A percentile compares a stretch with the other conserved stretches of the same genome.
phyloP scores from a whole-genome alignment of 75 land plant genomes.

The Cunninghamia lanceolata region DNA sequence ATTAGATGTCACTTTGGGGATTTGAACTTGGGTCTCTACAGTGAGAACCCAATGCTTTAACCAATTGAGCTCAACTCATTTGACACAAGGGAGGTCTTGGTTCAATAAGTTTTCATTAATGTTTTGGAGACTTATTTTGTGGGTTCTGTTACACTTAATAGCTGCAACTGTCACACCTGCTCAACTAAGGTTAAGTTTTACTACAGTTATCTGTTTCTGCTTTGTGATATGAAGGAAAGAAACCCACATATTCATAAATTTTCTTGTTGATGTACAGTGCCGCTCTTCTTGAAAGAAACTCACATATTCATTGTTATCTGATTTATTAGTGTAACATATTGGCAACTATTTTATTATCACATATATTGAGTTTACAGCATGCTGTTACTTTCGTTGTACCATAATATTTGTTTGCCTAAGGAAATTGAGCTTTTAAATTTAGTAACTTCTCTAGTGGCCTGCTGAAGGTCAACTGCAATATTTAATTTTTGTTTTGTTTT shows the following conservation, averaged over 20 bases:
- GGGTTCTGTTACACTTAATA: neutral
- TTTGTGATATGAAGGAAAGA: neutral
- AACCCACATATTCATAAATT: neutral
- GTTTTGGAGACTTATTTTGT: neutral
- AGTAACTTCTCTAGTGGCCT: neutral
- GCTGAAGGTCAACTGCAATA: neutral
- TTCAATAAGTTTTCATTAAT: neutral
- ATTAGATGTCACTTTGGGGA: no score
- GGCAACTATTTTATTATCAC: neutral
- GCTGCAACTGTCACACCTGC: neutral
- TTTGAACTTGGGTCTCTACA: no score
- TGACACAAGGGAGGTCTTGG: neutral
- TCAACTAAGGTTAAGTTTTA: neutral
- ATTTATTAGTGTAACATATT: neutral
- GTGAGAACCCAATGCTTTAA: no score
- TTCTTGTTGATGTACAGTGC: neutral
- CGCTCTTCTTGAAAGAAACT: neutral
- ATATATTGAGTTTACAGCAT: neutral
- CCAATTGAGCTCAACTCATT: no score
- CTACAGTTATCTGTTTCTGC: neutral
- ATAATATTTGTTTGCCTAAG: neutral
- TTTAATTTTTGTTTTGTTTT: neutral
- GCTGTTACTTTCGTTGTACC: neutral
- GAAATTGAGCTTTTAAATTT: neutral
- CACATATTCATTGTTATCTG: neutral